These are phyloP conservation scores for Parmelia sp. DNA, from an alignment of 495 filamentous ascomycete species.

Conservation along the genomic window DNA sequence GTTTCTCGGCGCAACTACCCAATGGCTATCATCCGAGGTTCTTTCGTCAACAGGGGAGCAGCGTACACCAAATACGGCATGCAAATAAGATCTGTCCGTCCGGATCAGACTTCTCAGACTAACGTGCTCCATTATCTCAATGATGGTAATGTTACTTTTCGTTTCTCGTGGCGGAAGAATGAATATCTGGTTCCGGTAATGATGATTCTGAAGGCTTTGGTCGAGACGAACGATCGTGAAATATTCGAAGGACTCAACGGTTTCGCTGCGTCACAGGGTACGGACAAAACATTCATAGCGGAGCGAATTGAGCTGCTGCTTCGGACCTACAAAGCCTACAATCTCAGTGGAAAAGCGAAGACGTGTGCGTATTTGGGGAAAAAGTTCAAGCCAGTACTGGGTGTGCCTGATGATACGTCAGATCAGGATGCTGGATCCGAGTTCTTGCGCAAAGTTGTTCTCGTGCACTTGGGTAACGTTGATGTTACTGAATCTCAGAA, in stretches of 20 bases:
- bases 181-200: slow-evolving; percentile 90
- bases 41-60: slow-evolving; percentile 76
- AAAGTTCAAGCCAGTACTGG: slow-evolving; percentile 81
- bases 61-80: slow-evolving; percentile 85
- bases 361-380: slow-evolving; percentile 78
- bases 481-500: slow-evolving; percentile 76
- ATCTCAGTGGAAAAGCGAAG: slow-evolving; percentile 66
- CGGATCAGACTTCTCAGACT: slow-evolving; percentile 94
- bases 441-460: slow-evolving; percentile 80
- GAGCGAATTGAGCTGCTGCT: slow-evolving; percentile 89
- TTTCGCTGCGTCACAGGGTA: slow-evolving; percentile 60
- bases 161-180: slow-evolving; percentile 96
- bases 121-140: slow-evolving; percentile 93
- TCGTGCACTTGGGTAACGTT: slow-evolving; percentile 80
- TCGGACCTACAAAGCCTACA: slow-evolving; percentile 86
- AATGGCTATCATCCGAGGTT: slow-evolving; percentile 84
- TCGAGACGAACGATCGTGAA: slow-evolving; percentile 92
- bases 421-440: slow-evolving; percentile 84
- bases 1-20: slow-evolving; percentile 86
- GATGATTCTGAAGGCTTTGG: slow-evolving; percentile 92
- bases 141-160: slow-evolving; percentile 92
- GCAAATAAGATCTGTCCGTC: slow-evolving; percentile 82
- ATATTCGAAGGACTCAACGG: slow-evolving; percentile 89
- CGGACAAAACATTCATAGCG: slow-evolving; percentile 84
- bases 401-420: slow-evolving; percentile 68